Conservation (phyloP, 208 protist species). For the Trypanosoma grayi region DNA sequence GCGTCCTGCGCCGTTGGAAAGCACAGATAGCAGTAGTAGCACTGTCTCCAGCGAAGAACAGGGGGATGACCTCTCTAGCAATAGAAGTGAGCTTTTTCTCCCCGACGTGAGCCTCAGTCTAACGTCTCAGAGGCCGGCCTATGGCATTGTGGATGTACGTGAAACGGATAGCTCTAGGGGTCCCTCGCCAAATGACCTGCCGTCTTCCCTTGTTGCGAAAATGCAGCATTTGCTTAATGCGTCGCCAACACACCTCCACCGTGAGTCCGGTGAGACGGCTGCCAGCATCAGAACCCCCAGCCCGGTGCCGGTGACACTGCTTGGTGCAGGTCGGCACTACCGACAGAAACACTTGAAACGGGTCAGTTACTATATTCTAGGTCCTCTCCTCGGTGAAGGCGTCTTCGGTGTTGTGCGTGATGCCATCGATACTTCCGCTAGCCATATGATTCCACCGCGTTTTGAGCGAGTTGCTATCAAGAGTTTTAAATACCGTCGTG, state of each 20-base stretch:
- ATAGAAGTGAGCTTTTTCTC: neutral
- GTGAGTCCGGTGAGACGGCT: conserved; percentile 1
- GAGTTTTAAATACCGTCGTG: no score
- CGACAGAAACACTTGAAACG: conserved; percentile 81
- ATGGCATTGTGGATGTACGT: neutral
- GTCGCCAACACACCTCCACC: neutral
- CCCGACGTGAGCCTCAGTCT: neutral
- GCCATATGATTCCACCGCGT: conserved; percentile 18
- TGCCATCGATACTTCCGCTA: conserved; percentile 59
- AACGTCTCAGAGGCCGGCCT: neutral
- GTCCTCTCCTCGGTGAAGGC: conserved; percentile 75
- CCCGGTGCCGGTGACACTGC: conserved; percentile 46
- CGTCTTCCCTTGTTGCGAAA: neutral
- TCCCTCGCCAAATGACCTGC: neutral
- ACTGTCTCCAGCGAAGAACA: neutral
- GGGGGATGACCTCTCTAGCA: neutral
- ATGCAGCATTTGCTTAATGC: neutral
- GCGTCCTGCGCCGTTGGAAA: no score
- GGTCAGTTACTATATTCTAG: conserved; percentile 80
- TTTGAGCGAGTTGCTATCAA: conserved; percentile 30
- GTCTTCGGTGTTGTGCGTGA: conserved; percentile 75
- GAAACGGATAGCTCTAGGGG: neutral
- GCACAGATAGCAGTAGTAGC: no score
- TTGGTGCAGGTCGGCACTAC: conserved; percentile 35
- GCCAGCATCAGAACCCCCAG: neutral